Percentiles rank a stretch among this genome's conserved stretches.
Conservation (phyloP, 2,329 filamentous ascomycete species). For the Fusarium incarnatum region DNA sequence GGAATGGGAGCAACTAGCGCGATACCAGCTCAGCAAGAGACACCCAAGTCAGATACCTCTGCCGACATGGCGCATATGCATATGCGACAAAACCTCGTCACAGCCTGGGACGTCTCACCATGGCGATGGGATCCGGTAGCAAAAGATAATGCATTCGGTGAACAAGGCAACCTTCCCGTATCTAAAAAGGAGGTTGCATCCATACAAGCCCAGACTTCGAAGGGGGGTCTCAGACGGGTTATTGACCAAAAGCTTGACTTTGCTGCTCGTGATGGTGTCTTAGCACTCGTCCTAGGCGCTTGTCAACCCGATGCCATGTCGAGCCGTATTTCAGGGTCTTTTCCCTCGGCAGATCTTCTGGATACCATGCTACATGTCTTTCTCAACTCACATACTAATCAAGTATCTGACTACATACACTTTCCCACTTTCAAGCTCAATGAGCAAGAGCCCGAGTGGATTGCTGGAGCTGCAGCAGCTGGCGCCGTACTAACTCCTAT, state of each 20-base stretch:
- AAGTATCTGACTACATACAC: slow-evolving; percentile 71
- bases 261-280: slow-evolving; percentile 68
- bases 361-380: slow-evolving; percentile 72
- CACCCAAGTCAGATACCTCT: slow-evolving; percentile 52
- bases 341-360: slow-evolving; percentile 70
- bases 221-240: slow-evolving; percentile 54
- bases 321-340: slow-evolving; percentile 68
- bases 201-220: slow-evolving; percentile 54
- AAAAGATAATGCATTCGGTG: slow-evolving; percentile 58
- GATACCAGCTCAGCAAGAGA: slow-evolving; percentile 39
- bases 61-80: slow-evolving; percentile 59
- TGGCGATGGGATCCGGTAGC: slow-evolving; percentile 63
- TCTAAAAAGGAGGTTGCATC: slow-evolving; percentile 54
- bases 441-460: slow-evolving; percentile 67
- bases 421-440: slow-evolving; percentile 69
- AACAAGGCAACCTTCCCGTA: slow-evolving; percentile 60
- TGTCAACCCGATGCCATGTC: slow-evolving; percentile 63
- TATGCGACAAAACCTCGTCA: slow-evolving; percentile 61
- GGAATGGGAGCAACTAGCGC: slow-evolving; percentile 53
- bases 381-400: slow-evolving; percentile 65
- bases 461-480: slow-evolving; percentile 69
- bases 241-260: slow-evolving; percentile 59
- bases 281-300: slow-evolving; percentile 72
- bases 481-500: slow-evolving; percentile 70
- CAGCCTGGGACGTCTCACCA: slow-evolving; percentile 62